phyloP scores from a whole-genome alignment of 2,329 filamentous ascomycete genomes.

The Pseudopithomyces chartarum region DNA sequence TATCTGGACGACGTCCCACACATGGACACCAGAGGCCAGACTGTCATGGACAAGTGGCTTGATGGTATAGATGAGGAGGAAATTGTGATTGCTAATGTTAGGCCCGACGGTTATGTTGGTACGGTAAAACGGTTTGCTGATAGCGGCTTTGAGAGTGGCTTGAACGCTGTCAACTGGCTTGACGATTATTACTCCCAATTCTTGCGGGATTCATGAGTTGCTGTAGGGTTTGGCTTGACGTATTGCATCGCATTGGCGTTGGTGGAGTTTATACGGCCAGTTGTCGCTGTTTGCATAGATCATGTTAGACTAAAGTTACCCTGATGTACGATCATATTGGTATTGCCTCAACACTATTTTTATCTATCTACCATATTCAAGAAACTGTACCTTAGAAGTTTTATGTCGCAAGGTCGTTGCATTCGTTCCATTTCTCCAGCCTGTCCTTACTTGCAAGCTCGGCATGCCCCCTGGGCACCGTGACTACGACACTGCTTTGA shows the following conservation, averaged over 20 bases:
- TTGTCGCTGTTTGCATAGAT: background rate
- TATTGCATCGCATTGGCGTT: conserved; percentile 5
- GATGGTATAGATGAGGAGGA: conserved; percentile 62
- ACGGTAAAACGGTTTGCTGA: conserved; percentile 56
- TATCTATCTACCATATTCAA: too few relatives aligned
- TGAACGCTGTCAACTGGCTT: conserved; percentile 51
- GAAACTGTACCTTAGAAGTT: too few relatives aligned
- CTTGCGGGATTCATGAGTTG: conserved; percentile 37
- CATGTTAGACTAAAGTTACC: background rate
- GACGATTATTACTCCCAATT: conserved; percentile 58
- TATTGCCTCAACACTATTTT: background rate
- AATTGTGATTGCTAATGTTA: conserved; percentile 69
- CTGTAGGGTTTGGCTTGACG: background rate
- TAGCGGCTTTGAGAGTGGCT: conserved; percentile 34
- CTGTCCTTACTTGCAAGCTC: background rate
- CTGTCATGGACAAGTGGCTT: conserved; percentile 72
- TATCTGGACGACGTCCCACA: conserved; percentile 70
- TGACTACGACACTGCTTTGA: too few relatives aligned
- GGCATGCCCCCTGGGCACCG: background rate
- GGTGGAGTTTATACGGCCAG: background rate
- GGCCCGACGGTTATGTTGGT: conserved; percentile 76
- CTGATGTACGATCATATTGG: background rate
- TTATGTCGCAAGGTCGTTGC: background rate
- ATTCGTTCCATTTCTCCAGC: background rate
- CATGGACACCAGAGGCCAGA: conserved; percentile 56